Evolutionary conservation across 2,329 filamentous ascomycete species (phyloP).

Genomic region (Trichophyton simii): DNA sequence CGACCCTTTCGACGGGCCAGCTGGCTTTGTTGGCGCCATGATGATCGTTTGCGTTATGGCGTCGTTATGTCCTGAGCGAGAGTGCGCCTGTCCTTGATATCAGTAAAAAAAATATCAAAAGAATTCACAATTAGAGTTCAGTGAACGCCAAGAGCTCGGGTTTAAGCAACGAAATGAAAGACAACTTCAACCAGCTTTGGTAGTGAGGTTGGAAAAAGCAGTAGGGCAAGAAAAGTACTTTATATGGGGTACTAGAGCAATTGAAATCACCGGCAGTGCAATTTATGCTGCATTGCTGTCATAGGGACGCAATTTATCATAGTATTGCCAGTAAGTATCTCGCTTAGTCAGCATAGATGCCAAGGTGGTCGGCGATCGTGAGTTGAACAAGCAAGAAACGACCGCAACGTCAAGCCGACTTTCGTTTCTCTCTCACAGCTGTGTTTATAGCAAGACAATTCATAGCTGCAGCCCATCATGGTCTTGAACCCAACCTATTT

Average conservation of each 20-base stretch:
- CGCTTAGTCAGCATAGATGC: not conserved
- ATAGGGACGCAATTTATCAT: too few species aligned
- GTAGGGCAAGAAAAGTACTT: too few species aligned
- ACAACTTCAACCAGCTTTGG: too few species aligned
- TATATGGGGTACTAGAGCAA: too few species aligned
- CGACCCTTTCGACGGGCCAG: conserved; percentile 8
- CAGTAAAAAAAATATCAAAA: not conserved
- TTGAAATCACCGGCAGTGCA: too few species aligned
- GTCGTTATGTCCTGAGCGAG: not conserved
- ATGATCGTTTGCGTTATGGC: not conserved
- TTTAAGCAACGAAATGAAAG: too few species aligned
- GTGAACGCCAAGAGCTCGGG: too few species aligned
- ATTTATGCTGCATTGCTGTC: too few species aligned
- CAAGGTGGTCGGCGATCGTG: not conserved
- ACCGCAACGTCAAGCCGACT: not conserved
- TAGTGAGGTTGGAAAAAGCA: too few species aligned
- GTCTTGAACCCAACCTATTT: conserved; percentile 89
- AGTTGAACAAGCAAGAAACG: not conserved
- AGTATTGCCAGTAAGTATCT: too few species aligned
- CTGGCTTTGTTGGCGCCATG: conserved; percentile 30
- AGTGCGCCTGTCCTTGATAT: not conserved
- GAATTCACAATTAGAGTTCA: too few species aligned
- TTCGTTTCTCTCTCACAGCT: not conserved
- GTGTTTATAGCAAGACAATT: not conserved
- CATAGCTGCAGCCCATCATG: conserved; percentile 39